Base-by-base conservation (phyloP, 352 stramenopile genomes). In the Phytopythium montanum region DNA sequence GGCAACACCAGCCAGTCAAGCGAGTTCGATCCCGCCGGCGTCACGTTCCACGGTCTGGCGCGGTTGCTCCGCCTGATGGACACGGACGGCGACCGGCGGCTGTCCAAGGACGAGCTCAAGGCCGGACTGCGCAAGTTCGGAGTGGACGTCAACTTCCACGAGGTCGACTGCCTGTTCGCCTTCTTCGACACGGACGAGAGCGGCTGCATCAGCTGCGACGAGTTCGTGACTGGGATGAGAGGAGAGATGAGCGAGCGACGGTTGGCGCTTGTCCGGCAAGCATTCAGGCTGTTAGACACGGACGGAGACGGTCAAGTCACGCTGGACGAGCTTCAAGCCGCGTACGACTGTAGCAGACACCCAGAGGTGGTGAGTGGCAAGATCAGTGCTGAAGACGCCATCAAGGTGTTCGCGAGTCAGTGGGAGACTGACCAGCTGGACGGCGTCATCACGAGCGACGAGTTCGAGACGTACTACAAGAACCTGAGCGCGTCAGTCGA, bases 401-500 rank as follows among this genome's bases (percentile, higher is more conserved):
- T 79, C 13, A 53, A 66, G 16, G 57, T 68, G 54, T 70, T 89
- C 65, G 61, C 61, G 23, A 52, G 78, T 48, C 66, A 85, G 29
- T 77, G 81, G 53, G 68, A 81, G 29, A 66, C 62, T 4, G 58
- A 63, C 14, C 60, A 78, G 14, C 63, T 63, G 13, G 73, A 82
- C 36, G 75, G 70, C 0, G 56, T 72, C 6, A 64, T 85, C 45
- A 70, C 67, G 18, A 56, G 56, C 18, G 57, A 56, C 21, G 68
- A 85, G 53, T 85, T 76, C 52, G 76, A 81, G 36, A 72, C 85
- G 25, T 98, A 98, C 72, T 98, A 98, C 71, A 68, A 74, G 6
- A 97, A 97, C 62, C 67, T 97, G 21, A 94, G 82, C 26, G 85
- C 84, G 21, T 78, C 67, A 28, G 92, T 97, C 56, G 88, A 97